Evolutionary conservation across 2,329 filamentous ascomycete genomes (phyloP).

Genomic region (Colletotrichum filicis): DNA sequence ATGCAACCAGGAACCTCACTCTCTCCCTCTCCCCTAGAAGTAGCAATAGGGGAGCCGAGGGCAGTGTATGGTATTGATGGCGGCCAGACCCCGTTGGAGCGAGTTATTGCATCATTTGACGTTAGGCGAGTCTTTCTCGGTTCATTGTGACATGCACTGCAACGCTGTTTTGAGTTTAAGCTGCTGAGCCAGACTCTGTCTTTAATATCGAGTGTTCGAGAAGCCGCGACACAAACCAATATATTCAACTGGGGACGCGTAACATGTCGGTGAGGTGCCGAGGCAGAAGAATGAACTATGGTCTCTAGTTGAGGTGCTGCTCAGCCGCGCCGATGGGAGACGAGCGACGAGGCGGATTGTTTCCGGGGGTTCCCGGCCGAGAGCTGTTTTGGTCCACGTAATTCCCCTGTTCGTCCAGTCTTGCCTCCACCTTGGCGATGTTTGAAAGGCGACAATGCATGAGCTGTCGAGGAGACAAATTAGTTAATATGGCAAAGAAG

Average conservation of each 20-base stretch:
- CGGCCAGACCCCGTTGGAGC: neutral
- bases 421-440: neutral
- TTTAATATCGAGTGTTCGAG: neutral
- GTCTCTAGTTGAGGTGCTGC: neutral
- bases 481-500: neutral
- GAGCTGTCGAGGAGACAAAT: neutral
- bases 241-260: neutral
- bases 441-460: neutral
- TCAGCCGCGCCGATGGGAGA: neutral
- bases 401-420: neutral
- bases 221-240: neutral
- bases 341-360: neutral
- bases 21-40: slow-evolving; percentile 3
- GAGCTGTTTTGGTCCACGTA: neutral
- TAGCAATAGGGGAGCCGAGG: neutral
- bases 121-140: neutral
- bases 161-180: neutral
- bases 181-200: neutral
- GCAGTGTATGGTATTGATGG: neutral
- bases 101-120: neutral
- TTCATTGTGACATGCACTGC: neutral
- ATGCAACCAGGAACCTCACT: slow-evolving; percentile 8
- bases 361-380: neutral
- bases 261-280: neutral
- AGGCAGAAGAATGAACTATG: neutral